Evolutionary conservation across 108 stramenopile genomes (phyloP).

Genomic region (Cyclostephanos tholiformis): DNA sequence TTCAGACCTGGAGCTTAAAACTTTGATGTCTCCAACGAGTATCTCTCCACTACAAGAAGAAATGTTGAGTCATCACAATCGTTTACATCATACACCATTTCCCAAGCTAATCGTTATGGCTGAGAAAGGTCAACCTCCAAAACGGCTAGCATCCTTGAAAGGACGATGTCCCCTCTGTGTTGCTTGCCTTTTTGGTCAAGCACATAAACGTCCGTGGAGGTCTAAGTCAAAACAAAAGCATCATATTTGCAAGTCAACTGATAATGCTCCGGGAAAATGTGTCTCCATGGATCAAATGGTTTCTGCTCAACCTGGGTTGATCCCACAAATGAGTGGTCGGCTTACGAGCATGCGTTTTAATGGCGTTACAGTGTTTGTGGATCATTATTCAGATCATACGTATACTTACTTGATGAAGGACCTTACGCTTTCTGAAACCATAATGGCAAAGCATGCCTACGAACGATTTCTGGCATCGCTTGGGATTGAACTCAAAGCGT

Average conservation of each 20-base stretch:
- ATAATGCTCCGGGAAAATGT: conserved; percentile 27
- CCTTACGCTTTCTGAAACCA: conserved; percentile 16
- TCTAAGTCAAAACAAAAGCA: conserved; percentile 6
- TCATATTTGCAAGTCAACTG: background rate
- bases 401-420: conserved; percentile 23
- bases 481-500: conserved; percentile 37
- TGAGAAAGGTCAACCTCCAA: conserved; percentile 4
- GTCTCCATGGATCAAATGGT: conserved; percentile 53
- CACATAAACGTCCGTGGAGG: conserved; percentile 25
- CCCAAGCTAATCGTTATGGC: conserved; percentile 14
- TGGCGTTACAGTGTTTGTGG: conserved; percentile 21
- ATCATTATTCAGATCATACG: too few species aligned
- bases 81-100: conserved; percentile 24
- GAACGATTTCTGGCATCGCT: conserved; percentile 5
- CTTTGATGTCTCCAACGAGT: too few species aligned
- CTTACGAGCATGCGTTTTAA: conserved; percentile 48
- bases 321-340: conserved; percentile 33
- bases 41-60: conserved; percentile 30
- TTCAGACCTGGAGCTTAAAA: background rate
- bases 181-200: conserved; percentile 21
- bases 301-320: conserved; percentile 19
- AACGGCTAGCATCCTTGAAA: conserved; percentile 7
- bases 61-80: conserved; percentile 22
- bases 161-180: conserved; percentile 20
- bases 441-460: conserved; percentile 25